Evolutionary conservation across 1,139 yeast species (phyloP), one percentile per base, ranked within the genome.

Genomic region (Kodamaea alishanica): DNA sequence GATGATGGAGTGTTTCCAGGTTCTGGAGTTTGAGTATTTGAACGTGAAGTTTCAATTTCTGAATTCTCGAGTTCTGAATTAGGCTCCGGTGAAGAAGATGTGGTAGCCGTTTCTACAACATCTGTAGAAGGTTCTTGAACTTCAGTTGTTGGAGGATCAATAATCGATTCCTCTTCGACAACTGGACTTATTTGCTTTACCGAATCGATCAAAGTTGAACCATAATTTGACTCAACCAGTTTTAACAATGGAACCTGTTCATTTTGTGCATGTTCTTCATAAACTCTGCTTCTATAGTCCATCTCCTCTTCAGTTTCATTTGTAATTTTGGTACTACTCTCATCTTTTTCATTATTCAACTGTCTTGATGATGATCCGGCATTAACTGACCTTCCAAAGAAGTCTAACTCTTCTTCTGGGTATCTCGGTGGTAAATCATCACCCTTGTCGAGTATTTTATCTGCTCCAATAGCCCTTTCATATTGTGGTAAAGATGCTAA

Each of bases 381-480:
- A 34, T 41, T 39, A 11, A 42, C 62, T 2, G 70, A 54, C 41
- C 75, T 54, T 4, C 87, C 87, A 53, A 82, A 81, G 50, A 82
- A 82, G 30, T 81, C 82, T 33, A 77, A 69, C 49, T 80, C 84
- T 10, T 77, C 80, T 29, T 70, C 77, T 0, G 56, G 42, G 55
- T 55, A 50, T 47, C 63, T 38, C 42, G 65, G 47, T 45, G 92
- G 92, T 30, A 84, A 58, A 33, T 77, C 84, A 46, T 82, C 92
- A 2, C 92, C 92, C 55, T 77, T 79, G 47, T 80, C 90, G 38
- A 84, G 63, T 4, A 84, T 60, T 27, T 76, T 69, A 50, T 82
- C 75, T 26, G 51, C 43, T 8, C 52, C 51, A 22, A 48, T 37
- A 1, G 52, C 53, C 34, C 52, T 51, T 23, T 61, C 60, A 41